Evolutionary conservation across 441 rosid species (phyloP).

Genomic region (Gossypium davidsonii): DNA sequence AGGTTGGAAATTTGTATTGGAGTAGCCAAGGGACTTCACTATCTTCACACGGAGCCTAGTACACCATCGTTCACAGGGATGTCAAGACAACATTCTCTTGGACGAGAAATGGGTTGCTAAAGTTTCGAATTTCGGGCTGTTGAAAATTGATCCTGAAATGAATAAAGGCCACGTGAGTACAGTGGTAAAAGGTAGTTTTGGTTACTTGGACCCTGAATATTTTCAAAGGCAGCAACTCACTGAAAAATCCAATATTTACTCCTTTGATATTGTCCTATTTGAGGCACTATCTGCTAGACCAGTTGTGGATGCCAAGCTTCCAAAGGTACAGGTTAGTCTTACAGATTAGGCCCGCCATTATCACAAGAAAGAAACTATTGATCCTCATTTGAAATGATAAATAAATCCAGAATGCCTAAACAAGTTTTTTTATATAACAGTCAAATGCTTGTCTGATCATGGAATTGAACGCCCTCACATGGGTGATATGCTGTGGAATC

Average conservation of each 20-base stretch:
- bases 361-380: constrained; percentile 38
- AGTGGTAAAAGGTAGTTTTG: constrained; percentile 68
- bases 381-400: constrained; percentile 49
- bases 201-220: constrained; percentile 69
- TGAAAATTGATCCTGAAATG: constrained; percentile 57
- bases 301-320: constrained; percentile 47
- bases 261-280: constrained; percentile 68
- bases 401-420: constrained; percentile 45
- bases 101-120: constrained; percentile 69
- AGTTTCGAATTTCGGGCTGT: constrained; percentile 68
- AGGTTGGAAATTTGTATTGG: constrained; percentile 62
- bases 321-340: constrained; percentile 62
- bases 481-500: constrained; percentile 75
- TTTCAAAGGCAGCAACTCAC: constrained; percentile 60
- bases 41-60: constrained; percentile 72
- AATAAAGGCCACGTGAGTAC: constrained; percentile 59
- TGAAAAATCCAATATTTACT: constrained; percentile 65
- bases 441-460: constrained; percentile 49
- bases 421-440: constrained; percentile 51
- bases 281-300: constrained; percentile 61
- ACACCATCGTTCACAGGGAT: constrained; percentile 73
- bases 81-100: constrained; percentile 71
- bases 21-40: constrained; percentile 64
- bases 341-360: constrained; percentile 61
- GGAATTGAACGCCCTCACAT: constrained; percentile 58